Evolutionary conservation across 768 basidiomycete genomes (phyloP).

Genomic region (Leccinum obscurum): DNA sequence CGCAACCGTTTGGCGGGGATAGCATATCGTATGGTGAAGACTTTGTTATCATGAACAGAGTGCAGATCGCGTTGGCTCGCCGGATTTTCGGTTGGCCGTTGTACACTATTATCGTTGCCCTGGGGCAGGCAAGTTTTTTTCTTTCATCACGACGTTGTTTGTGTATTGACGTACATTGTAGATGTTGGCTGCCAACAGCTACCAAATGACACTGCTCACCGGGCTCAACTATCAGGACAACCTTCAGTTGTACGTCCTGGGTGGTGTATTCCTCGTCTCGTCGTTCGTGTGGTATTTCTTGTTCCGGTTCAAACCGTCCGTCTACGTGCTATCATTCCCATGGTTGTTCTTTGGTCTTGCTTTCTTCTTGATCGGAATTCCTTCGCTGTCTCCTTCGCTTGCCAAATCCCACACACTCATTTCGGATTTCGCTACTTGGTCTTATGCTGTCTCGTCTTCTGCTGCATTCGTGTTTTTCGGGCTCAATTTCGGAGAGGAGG

Average conservation of each 20-base stretch:
- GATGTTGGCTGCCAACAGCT: constrained; percentile 90
- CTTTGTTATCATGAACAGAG: constrained; percentile 72
- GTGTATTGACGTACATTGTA: constrained; percentile 25
- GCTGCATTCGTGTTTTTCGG: constrained; percentile 94
- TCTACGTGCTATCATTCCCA: constrained; percentile 82
- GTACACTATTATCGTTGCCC: constrained; percentile 85
- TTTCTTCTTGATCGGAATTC: constrained; percentile 89
- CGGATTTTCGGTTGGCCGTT: constrained; percentile 86
- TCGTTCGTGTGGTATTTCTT: constrained; percentile 88
- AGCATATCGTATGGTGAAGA: constrained; percentile 58
- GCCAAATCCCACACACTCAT: constrained; percentile 63
- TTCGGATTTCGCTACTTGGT: constrained; percentile 83
- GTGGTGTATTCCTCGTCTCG: constrained; percentile 81
- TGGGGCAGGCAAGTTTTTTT: constrained; percentile 62
- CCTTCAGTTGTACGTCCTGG: constrained; percentile 87
- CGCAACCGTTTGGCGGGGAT: constrained; percentile 47
- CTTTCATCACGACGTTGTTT: background rate
- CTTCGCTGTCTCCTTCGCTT: constrained; percentile 66
- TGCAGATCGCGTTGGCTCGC: constrained; percentile 83
- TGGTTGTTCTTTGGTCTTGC: constrained; percentile 92
- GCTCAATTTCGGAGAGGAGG: constrained; percentile 96
- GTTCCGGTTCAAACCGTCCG: constrained; percentile 85
- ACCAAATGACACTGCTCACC: constrained; percentile 89
- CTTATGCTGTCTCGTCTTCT: constrained; percentile 89
- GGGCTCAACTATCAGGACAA: constrained; percentile 83